Evolutionary conservation across 2,329 filamentous ascomycete genomes (phyloP), one percentile per base, ranked within the genome.

Genomic region (Lasiodiplodia gonubiensis): DNA sequence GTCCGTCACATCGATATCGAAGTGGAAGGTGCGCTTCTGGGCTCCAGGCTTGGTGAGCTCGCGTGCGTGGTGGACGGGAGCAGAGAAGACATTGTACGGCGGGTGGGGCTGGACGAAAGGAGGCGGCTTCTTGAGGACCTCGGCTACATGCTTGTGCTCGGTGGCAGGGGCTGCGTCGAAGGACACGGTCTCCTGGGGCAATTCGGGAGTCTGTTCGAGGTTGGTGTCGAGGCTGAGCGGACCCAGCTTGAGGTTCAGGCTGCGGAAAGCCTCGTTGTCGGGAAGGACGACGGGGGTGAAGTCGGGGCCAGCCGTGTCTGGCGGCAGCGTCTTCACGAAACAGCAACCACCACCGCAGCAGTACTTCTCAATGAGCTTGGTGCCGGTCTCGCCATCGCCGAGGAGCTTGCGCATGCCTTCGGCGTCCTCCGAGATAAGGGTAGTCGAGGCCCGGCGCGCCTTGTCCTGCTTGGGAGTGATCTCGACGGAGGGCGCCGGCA

Each of bases 11-110:
- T 99, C 95, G 53, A 99, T 88, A 74, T 98, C 95, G 74, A 98
- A 98, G 80, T 99, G 95, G 78, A 94, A 97, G 0, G 95, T 99
- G 69, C 94, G 88, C 87, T 99, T 99, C 84, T 97, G 93, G 5
- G 95, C 95, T 25, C 94, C 94, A 27, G 88, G 84, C 76, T 88
- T 91, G 14, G 95, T 99, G 76, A 99, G 82, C 80, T 97, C 93
- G 67, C 95, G 90, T 2, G 93, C 88, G 73, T 89, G 89, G 79
- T 93, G 90, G 55, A 99, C 87, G 70, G 89, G 92, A n/a, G 94
- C 94, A 0, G 93, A 91, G 80, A 92, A 97, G 69, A 98, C 93
- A 71, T 94, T 86, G 80, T 97, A 95, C 0, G 95, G 95, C 67
- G 93, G 93, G 78, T 99, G 95, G 30, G 95, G 95, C 77, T 97